These are phyloP conservation scores for Chenopodium formosanum DNA, from an alignment of 148 eudicot genomes.

Conservation along the genomic window DNA sequence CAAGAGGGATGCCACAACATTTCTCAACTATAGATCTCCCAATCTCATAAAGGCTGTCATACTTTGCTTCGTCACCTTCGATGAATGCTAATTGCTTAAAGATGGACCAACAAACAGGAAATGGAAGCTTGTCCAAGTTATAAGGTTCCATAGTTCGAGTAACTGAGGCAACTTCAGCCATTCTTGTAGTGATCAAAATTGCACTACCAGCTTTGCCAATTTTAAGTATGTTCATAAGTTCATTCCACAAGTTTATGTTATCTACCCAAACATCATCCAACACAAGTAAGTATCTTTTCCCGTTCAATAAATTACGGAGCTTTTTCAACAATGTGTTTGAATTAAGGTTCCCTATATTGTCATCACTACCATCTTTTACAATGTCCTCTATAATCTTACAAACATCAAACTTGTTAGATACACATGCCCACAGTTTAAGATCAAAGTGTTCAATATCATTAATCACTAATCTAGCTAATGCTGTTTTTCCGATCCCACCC, in stretches of 20 bases:
- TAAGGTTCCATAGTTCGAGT: conserved; percentile 6
- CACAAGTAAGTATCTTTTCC: conserved; percentile 24
- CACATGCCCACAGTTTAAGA: conserved; percentile 32
- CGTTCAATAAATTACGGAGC: conserved; percentile 2
- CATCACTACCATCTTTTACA: conserved; percentile 10
- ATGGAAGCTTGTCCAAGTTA: conserved; percentile 4
- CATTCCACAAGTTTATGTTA: conserved; percentile 7
- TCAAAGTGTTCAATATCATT: conserved; percentile 20
- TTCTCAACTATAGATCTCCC: conserved; percentile 15
- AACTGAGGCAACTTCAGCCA: conserved; percentile 16
- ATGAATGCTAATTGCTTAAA: conserved; percentile 20
- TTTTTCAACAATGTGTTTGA: background rate
- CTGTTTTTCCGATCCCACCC: conserved; percentile 41
- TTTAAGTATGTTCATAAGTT: conserved; percentile 10
- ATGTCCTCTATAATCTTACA: conserved; percentile 16
- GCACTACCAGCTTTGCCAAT: too few species aligned
- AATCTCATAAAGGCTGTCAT: background rate
- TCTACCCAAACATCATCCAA: conserved; percentile 35
- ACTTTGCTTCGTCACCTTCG: too few species aligned
- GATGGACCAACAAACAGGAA: conserved; percentile 17
- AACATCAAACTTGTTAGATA: conserved; percentile 23
- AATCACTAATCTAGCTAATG: conserved; percentile 31
- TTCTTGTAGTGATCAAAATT: too few species aligned
- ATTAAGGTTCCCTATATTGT: background rate
- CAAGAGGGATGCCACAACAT: too few species aligned